Conservation (phyloP, 192 early-diverging fungal genomes). For the Entomortierella lignicola region DNA sequence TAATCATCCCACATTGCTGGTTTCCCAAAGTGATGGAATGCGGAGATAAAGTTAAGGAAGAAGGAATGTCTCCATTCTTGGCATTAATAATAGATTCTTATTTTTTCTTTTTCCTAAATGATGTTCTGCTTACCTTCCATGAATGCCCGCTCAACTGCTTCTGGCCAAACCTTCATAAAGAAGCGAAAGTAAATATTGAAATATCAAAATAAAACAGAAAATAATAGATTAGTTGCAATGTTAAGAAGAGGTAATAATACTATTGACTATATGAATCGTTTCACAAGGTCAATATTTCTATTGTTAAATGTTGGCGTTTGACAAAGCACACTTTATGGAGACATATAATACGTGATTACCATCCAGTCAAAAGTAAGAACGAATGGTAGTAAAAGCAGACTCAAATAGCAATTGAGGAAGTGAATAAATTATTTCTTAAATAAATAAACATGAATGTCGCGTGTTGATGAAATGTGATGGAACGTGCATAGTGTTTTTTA, state of each 20-base stretch:
- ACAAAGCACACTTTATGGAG: background rate
- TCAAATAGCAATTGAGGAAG: background rate
- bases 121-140: slow-evolving; percentile 61
- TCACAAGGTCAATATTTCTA: background rate
- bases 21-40: slow-evolving; percentile 18
- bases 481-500: background rate
- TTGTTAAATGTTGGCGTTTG: background rate
- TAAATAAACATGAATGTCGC: background rate
- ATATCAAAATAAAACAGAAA: slow-evolving; percentile 3
- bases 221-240: background rate
- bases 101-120: background rate
- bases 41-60: slow-evolving; percentile 18
- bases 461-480: background rate
- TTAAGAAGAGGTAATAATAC: background rate
- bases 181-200: background rate
- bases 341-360: background rate
- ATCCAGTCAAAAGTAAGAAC: background rate
- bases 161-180: slow-evolving; percentile 66
- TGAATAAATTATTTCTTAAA: background rate
- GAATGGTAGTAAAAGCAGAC: background rate
- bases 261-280: background rate
- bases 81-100: background rate
- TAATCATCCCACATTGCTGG: slow-evolving; percentile 21
- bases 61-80: background rate
- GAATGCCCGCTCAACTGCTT: slow-evolving; percentile 70